Evolutionary conservation across 352 stramenopile genomes (phyloP).

Genomic region (Globisporangium middletonii): DNA sequence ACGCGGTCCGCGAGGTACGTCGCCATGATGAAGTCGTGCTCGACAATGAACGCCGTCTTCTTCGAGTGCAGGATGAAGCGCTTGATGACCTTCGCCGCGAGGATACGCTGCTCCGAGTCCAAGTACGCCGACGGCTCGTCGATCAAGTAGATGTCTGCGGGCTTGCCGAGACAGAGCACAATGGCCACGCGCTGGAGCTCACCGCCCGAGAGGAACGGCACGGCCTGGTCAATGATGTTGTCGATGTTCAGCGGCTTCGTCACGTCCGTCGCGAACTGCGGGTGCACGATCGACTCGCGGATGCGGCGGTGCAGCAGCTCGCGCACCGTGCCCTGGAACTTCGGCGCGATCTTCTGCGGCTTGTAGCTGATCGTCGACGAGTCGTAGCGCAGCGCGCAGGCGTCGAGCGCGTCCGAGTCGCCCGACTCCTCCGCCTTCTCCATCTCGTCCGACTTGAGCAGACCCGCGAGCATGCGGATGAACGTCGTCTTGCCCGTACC

Average conservation of each 20-base stretch:
- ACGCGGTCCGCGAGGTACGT: slow-evolving; percentile 98
- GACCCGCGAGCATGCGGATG: slow-evolving; percentile 98
- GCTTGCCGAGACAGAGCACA: slow-evolving; percentile 96
- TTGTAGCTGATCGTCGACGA: slow-evolving; percentile 95
- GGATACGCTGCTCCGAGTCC: slow-evolving; percentile 99
- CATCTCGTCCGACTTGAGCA: slow-evolving; percentile 98
- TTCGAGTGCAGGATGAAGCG: slow-evolving; percentile 99
- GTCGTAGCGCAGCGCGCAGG: slow-evolving; percentile 79
- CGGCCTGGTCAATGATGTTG: slow-evolving; percentile 97
- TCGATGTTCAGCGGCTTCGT: slow-evolving; percentile 98
- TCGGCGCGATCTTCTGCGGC: slow-evolving; percentile 98
- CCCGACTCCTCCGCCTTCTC: slow-evolving; percentile 64
- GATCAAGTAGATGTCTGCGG: slow-evolving; percentile 99
- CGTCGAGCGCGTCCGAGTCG: slow-evolving; percentile 67
- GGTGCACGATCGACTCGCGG: slow-evolving; percentile 96
- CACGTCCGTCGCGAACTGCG: slow-evolving; percentile 98
- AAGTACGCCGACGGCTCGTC: slow-evolving; percentile 99
- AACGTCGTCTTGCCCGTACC: slow-evolving; percentile 99
- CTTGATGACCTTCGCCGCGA: slow-evolving; percentile 99
- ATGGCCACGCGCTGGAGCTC: slow-evolving; percentile 99
- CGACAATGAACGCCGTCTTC: slow-evolving; percentile 99
- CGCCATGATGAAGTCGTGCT: slow-evolving; percentile 99
- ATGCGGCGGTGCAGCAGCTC: slow-evolving; percentile 98
- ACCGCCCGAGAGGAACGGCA: slow-evolving; percentile 97
- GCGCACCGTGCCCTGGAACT: slow-evolving; percentile 94